phyloP scores from a whole-genome alignment of 202 grass and related monocot genomes.

The Saccharum hybrid region DNA sequence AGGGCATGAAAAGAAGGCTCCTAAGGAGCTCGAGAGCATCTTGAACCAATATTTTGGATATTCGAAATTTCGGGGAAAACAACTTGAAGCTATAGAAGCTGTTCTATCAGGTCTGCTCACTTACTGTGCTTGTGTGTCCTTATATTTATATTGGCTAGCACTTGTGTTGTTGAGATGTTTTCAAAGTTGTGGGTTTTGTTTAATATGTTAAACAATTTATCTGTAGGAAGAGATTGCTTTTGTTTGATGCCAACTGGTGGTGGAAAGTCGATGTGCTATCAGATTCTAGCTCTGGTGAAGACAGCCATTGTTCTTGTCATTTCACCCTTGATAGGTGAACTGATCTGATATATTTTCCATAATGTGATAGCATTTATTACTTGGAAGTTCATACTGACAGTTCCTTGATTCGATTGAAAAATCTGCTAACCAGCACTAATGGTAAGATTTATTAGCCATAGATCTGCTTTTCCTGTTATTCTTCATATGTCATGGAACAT shows the following conservation, averaged over 20 bases:
- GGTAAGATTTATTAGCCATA: slow-evolving; percentile 57
- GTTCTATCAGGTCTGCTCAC: slow-evolving; percentile 74
- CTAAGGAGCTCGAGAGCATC: slow-evolving; percentile 56
- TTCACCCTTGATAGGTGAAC: slow-evolving; percentile 94
- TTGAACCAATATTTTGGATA: slow-evolving; percentile 78
- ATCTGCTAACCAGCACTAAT: slow-evolving; percentile 72
- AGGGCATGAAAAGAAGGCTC: slow-evolving; percentile 37
- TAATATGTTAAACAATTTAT: slow-evolving; percentile 22
- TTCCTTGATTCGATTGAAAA: slow-evolving; percentile 50
- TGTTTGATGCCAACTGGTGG: slow-evolving; percentile 99
- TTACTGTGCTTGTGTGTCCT: not conserved
- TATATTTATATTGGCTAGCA: not conserved
- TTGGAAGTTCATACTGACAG: slow-evolving; percentile 51
- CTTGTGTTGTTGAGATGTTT: not conserved
- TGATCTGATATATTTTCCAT: slow-evolving; percentile 8
- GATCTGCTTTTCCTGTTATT: slow-evolving; percentile 28
- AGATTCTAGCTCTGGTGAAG: slow-evolving; percentile 89
- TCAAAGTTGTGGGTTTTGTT: not conserved
- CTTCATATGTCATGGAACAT: slow-evolving; percentile 35
- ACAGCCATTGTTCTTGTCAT: slow-evolving; percentile 89
- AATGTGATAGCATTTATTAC: slow-evolving; percentile 17
- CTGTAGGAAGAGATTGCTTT: slow-evolving; percentile 90
- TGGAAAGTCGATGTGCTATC: slow-evolving; percentile 94
- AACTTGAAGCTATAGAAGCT: slow-evolving; percentile 80
- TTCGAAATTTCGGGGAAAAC: slow-evolving; percentile 77